These are phyloP conservation scores for Eucalyptus shirleyi DNA, from an alignment of 345 rosid genomes.

Conservation along the genomic window DNA sequence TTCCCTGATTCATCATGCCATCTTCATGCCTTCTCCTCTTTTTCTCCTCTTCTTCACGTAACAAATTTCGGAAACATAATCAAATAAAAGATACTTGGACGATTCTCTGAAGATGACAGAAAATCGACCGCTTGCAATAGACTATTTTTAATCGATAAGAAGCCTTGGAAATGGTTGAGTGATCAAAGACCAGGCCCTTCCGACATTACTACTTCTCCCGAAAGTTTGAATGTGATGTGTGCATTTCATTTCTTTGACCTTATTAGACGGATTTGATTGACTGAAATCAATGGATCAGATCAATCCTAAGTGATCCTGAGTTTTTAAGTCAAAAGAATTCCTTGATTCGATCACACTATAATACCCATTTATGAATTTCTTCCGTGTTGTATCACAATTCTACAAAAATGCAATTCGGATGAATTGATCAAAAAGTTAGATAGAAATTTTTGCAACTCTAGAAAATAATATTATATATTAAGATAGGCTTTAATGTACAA, in stretches of 20 bases:
- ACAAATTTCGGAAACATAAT: background rate
- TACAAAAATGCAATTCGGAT: background rate
- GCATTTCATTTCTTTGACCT: no score
- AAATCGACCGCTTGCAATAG: background rate
- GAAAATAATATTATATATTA: background rate
- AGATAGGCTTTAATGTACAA: background rate
- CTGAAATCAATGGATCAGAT: no score
- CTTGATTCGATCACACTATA: fast-evolving
- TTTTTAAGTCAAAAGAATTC: no score
- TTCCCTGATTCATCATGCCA: background rate
- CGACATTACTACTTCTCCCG: no score
- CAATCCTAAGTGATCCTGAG: no score
- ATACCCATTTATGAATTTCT: background rate
- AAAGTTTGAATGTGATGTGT: no score
- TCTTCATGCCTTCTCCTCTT: background rate
- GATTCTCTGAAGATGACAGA: background rate
- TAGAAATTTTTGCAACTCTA: background rate
- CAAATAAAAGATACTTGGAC: background rate
- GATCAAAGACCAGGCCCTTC: background rate
- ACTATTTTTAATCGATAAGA: background rate
- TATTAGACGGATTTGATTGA: no score
- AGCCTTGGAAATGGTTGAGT: background rate
- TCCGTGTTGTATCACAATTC: background rate
- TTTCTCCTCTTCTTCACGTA: background rate
- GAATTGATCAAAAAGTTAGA: background rate